A percentile compares a stretch with the other conserved stretches of the same genome.
These are phyloP conservation scores for Salix koriyanagi DNA, from an alignment of 345 rosid genomes.

Conservation along the genomic window DNA sequence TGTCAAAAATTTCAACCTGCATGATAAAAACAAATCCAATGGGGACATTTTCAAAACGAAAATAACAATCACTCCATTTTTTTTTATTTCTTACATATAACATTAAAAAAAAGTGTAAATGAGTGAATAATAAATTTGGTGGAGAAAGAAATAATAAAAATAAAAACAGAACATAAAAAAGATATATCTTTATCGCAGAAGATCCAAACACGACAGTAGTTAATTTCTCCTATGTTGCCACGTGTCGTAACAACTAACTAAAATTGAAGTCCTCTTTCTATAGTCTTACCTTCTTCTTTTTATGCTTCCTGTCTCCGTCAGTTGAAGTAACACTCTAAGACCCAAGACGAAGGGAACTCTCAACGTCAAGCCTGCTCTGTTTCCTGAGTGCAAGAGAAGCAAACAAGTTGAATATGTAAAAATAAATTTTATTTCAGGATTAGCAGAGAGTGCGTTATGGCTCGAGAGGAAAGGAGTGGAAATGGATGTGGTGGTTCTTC, in stretches of 20 bases:
- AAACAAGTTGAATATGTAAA: neutral
- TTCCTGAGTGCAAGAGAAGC: no score
- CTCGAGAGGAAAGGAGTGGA: slow-evolving; percentile 15
- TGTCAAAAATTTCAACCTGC: no score
- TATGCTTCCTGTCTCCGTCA: neutral
- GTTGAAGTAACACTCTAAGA: neutral
- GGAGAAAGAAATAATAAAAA: neutral
- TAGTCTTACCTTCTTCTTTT: neutral
- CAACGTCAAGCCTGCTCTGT: neutral
- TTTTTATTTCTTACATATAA: no score
- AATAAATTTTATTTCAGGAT: no score
- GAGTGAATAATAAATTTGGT: neutral
- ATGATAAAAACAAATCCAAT: no score
- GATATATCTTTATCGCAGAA: neutral
- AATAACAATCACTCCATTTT: no score
- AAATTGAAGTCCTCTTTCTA: neutral
- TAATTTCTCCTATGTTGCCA: no score
- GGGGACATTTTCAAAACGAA: no score
- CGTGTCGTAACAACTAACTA: neutral
- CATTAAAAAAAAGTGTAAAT: no score
- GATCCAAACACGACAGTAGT: neutral
- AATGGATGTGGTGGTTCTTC: slow-evolving; percentile 9
- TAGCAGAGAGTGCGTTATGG: slow-evolving; percentile 9
- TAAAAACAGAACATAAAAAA: neutral
- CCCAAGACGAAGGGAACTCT: neutral